phyloP scores from a whole-genome alignment of 2,329 filamentous ascomycete species.

The Neonectria punicea region DNA sequence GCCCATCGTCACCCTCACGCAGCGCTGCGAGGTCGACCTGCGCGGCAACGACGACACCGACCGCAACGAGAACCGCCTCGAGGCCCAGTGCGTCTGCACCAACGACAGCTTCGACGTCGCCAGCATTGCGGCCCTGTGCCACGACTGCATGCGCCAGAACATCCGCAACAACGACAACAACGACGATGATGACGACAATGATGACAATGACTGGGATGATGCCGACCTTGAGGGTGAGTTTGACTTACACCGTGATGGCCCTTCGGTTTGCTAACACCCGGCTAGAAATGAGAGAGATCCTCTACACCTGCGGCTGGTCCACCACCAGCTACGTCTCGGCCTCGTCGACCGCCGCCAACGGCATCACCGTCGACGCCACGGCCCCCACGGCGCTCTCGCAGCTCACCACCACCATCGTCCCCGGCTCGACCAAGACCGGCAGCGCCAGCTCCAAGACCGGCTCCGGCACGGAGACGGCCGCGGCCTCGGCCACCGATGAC shows the following conservation, averaged over 20 bases:
- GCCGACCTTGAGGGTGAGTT: conserved; percentile 38
- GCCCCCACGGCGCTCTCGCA: conserved; percentile 47
- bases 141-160: conserved; percentile 51
- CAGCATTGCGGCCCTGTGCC: conserved; percentile 49
- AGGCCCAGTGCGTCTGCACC: conserved; percentile 54
- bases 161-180: conserved; percentile 30
- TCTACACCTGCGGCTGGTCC: conserved; percentile 50
- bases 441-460: conserved; percentile 11
- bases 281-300: conserved; percentile 49
- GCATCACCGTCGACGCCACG: conserved; percentile 47
- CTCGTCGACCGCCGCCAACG: conserved; percentile 40
- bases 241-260: not conserved
- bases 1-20: conserved; percentile 49
- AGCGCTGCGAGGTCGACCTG: conserved; percentile 49
- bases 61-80: conserved; percentile 49
- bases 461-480: not conserved
- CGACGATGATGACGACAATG: conserved; percentile 30
- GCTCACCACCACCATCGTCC: conserved; percentile 49
- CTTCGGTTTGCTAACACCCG: not conserved
- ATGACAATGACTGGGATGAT: conserved; percentile 29
- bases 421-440: conserved; percentile 24
- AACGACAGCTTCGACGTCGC: conserved; percentile 54
- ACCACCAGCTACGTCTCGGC: conserved; percentile 44
- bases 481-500: not conserved
- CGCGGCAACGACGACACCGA: conserved; percentile 42